phyloP scores from a whole-genome alignment of 2,329 filamentous ascomycete species.

The Talaromyces sp. region DNA sequence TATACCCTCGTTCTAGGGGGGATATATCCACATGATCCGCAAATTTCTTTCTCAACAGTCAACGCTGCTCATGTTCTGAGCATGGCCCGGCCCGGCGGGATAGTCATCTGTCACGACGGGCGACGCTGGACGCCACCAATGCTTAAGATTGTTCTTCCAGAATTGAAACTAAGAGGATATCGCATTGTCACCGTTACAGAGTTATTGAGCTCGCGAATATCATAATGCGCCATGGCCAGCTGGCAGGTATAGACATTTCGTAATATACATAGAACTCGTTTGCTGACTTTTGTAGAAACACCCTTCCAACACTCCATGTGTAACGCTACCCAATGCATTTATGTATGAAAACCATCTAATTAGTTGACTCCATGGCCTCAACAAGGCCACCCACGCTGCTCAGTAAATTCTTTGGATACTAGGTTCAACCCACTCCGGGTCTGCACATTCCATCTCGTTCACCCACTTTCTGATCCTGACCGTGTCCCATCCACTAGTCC shows the following conservation, averaged over 20 bases:
- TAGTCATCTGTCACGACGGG: conserved; percentile 83
- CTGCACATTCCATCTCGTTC: conserved; percentile 16
- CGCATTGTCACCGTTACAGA: conserved; percentile 66
- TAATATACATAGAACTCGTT: neutral
- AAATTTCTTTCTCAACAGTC: conserved; percentile 63
- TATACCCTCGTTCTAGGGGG: conserved; percentile 74
- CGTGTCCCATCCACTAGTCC: conserved; percentile 24
- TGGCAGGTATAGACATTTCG: neutral
- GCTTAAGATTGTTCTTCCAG: conserved; percentile 67
- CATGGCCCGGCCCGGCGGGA: conserved; percentile 69
- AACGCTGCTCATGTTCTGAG: conserved; percentile 78
- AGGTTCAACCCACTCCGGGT: conserved; percentile 23
- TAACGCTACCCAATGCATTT: neutral
- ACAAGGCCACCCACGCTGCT: neutral
- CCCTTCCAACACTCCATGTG: neutral
- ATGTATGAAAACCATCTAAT: neutral
- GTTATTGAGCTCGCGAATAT: conserved; percentile 45
- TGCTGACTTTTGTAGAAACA: neutral
- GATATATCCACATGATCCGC: conserved; percentile 89
- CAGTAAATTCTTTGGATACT: conserved; percentile 23
- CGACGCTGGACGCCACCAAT: conserved; percentile 79
- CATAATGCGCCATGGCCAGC: neutral
- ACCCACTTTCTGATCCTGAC: conserved; percentile 21
- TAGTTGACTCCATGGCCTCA: neutral
- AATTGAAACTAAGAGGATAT: conserved; percentile 66